phyloP scores from a whole-genome alignment of 257 asterid species.

The Solanum chiquidenum region DNA sequence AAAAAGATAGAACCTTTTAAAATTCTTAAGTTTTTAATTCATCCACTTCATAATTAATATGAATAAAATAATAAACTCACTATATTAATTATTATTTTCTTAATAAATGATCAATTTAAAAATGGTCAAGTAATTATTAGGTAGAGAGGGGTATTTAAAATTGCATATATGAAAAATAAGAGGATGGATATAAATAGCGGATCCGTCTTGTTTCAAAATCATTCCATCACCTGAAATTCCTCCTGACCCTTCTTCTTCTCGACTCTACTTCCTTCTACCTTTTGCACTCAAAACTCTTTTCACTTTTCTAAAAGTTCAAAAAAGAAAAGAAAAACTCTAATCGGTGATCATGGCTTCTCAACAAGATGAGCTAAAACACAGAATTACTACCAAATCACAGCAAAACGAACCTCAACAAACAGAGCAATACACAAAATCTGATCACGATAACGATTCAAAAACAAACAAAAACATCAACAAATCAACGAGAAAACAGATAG shows the following conservation, averaged over 20 bases:
- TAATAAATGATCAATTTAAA: too few species aligned
- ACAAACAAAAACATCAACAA: background rate
- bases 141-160: too few species aligned
- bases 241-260: background rate
- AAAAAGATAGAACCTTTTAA: too few species aligned
- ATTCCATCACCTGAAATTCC: constrained; percentile 5
- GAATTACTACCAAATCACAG: constrained; percentile 9
- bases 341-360: constrained; percentile 52
- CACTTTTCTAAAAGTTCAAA: background rate
- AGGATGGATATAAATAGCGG: background rate
- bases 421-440: background rate
- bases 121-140: too few species aligned
- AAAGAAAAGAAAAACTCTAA: background rate
- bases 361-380: constrained; percentile 45
- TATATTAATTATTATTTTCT: too few species aligned
- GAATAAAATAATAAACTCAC: fast-evolving
- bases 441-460: background rate
- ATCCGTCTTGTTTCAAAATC: background rate
- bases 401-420: background rate
- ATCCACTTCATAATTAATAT: too few species aligned
- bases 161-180: too few species aligned
- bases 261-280: background rate
- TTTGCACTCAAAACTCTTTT: background rate
- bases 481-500: constrained; percentile 21
- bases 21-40: too few species aligned